These are phyloP conservation scores for Taphrina flavorubra DNA, from an alignment of 1,139 yeast genomes.

Conservation along the genomic window DNA sequence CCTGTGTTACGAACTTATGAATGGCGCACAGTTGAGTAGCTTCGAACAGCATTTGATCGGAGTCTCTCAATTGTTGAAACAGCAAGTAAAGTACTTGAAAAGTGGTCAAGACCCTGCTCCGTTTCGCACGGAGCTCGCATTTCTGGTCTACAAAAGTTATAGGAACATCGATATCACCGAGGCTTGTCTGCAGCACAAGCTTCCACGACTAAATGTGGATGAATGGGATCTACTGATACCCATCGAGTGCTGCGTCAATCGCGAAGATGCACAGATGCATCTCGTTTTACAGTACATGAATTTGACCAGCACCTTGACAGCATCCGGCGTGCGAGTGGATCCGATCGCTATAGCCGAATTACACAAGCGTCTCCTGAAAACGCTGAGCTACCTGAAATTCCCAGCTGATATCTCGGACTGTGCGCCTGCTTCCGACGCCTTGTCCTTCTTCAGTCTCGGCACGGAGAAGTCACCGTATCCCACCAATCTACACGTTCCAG, in stretches of 20 bases:
- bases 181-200: constrained; percentile 4
- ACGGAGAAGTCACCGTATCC: not conserved
- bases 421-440: not conserved
- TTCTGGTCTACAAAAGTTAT: not conserved
- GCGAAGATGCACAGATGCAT: not conserved
- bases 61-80: not conserved
- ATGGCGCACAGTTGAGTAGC: constrained; percentile 6
- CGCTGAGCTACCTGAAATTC: not conserved
- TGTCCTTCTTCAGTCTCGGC: constrained; percentile 1
- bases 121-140: not conserved
- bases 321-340: not conserved
- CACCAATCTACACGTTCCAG: not conserved
- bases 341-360: not conserved
- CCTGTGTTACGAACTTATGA: constrained; percentile 8
- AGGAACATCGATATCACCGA: constrained; percentile 3
- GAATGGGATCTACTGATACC: constrained; percentile 17
- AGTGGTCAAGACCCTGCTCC: not conserved
- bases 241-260: not conserved
- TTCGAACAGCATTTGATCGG: constrained; percentile 6
- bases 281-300: constrained; percentile 6
- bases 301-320: constrained; percentile 1
- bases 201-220: not conserved
- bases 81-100: not conserved
- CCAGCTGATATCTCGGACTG: not conserved
- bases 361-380: not conserved